phyloP scores from a whole-genome alignment of 805 yeast genomes.

The Monosporozyma aerobia region DNA sequence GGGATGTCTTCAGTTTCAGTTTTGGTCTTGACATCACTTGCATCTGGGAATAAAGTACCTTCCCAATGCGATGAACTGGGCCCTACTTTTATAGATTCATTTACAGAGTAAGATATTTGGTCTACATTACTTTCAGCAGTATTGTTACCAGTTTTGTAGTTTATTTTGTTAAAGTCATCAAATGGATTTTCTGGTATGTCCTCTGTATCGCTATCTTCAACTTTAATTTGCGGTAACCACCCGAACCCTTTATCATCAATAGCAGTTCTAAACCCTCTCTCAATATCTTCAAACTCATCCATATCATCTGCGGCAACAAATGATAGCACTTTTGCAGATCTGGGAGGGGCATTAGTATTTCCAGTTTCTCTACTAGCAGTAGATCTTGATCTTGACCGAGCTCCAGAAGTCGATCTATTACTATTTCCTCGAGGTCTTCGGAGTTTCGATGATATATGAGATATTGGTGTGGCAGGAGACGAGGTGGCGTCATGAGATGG shows the following conservation, averaged over 20 bases:
- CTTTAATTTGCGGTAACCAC: slow-evolving; percentile 24
- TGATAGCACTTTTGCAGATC: slow-evolving; percentile 24
- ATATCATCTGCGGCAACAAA: slow-evolving; percentile 26
- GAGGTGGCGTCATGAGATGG: background rate
- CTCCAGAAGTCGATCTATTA: slow-evolving; percentile 3
- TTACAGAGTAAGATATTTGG: background rate
- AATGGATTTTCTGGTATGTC: slow-evolving; percentile 3
- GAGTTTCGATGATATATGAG: background rate
- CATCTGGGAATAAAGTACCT: slow-evolving; percentile 1
- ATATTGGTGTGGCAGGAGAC: background rate
- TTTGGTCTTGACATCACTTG: background rate
- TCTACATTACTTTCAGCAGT: background rate
- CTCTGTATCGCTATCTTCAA: background rate
- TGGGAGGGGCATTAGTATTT: slow-evolving; percentile 12
- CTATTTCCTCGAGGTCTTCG: slow-evolving; percentile 5
- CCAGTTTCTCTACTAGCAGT: slow-evolving; percentile 6
- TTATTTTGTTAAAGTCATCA: background rate
- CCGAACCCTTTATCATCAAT: slow-evolving; percentile 20
- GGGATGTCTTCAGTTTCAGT: background rate
- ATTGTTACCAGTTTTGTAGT: slow-evolving; percentile 1
- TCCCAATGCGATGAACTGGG: slow-evolving; percentile 3
- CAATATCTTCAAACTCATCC: slow-evolving; percentile 27
- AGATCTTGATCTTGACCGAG: slow-evolving; percentile 4
- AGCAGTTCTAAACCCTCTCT: slow-evolving; percentile 23
- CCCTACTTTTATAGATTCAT: background rate